Conservation (phyloP, 140 eudicot genomes). For the Anethum foeniculum region DNA sequence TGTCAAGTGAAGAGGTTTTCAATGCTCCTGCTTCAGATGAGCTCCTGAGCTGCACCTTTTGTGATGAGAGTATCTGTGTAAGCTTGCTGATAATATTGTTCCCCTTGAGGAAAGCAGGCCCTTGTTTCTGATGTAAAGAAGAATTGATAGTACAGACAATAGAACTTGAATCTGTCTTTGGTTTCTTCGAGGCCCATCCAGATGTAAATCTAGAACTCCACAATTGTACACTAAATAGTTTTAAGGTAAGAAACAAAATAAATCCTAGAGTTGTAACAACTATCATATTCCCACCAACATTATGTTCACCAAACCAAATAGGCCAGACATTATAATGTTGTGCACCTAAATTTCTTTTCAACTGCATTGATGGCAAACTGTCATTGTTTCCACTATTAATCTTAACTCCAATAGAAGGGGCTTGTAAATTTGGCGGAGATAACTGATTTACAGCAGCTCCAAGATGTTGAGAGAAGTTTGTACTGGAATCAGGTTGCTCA, state of each 20-base stretch:
- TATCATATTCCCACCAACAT: slow-evolving; percentile 37
- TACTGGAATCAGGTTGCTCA: slow-evolving; percentile 37
- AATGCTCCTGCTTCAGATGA: slow-evolving; percentile 25
- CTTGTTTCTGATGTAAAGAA: slow-evolving; percentile 27
- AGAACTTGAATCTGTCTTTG: slow-evolving; percentile 32
- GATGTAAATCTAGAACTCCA: slow-evolving; percentile 33
- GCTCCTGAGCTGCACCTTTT: slow-evolving; percentile 25
- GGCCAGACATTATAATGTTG: slow-evolving; percentile 41
- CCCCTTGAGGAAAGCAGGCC: slow-evolving; percentile 34
- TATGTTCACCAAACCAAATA: slow-evolving; percentile 38
- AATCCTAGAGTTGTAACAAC: slow-evolving; percentile 46
- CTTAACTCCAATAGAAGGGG: slow-evolving; percentile 34
- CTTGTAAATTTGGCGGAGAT: slow-evolving; percentile 55
- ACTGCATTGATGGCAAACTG: slow-evolving; percentile 42
- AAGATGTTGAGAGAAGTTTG: slow-evolving; percentile 43
- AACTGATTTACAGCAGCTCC: slow-evolving; percentile 72
- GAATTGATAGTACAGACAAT: slow-evolving; percentile 22
- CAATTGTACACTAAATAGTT: slow-evolving; percentile 35
- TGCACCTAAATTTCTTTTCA: slow-evolving; percentile 63
- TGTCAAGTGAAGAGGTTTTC: slow-evolving; percentile 28
- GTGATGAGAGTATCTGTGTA: slow-evolving; percentile 29
- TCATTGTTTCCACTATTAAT: slow-evolving; percentile 27
- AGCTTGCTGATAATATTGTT: slow-evolving; percentile 32
- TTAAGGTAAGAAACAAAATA: slow-evolving; percentile 39
- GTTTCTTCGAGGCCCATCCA: slow-evolving; percentile 29